Evolutionary conservation across 805 yeast genomes (phyloP).

Genomic region (Schizosaccharomyces octosporus): DNA sequence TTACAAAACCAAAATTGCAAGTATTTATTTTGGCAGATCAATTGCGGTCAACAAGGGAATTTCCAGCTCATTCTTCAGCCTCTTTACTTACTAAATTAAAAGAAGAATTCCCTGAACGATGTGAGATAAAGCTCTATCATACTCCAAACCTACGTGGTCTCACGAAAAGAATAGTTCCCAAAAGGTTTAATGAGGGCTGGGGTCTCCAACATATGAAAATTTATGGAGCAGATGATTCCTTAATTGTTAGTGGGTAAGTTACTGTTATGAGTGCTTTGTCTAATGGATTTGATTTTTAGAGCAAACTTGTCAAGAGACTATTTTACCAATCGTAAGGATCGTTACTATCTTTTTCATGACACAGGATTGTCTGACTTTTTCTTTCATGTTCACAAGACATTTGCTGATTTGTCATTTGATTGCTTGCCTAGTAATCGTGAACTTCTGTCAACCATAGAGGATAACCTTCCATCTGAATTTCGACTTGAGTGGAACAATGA

Average conservation of each 20-base stretch:
- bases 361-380: background rate
- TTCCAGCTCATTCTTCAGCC: slow-evolving; percentile 59
- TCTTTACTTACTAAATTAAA: slow-evolving; percentile 43
- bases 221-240: slow-evolving; percentile 81
- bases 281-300: background rate
- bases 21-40: slow-evolving; percentile 67
- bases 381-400: background rate
- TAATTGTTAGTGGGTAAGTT: slow-evolving; percentile 45
- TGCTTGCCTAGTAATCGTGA: background rate
- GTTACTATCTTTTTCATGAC: slow-evolving; percentile 46
- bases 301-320: slow-evolving; percentile 83
- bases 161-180: slow-evolving; percentile 42
- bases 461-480: background rate
- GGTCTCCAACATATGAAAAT: slow-evolving; percentile 95
- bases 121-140: slow-evolving; percentile 62
- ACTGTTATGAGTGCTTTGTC: background rate
- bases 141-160: slow-evolving; percentile 66
- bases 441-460: background rate
- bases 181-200: slow-evolving; percentile 64
- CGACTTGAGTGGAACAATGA: background rate
- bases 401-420: background rate
- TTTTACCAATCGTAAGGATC: slow-evolving; percentile 82
- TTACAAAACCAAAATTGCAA: slow-evolving; percentile 31
- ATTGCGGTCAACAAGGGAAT: slow-evolving; percentile 76
- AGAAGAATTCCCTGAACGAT: slow-evolving; percentile 33